These are phyloP conservation scores for Mycogone perniciosa DNA, from an alignment of 2,329 filamentous ascomycete genomes.

Conservation along the genomic window DNA sequence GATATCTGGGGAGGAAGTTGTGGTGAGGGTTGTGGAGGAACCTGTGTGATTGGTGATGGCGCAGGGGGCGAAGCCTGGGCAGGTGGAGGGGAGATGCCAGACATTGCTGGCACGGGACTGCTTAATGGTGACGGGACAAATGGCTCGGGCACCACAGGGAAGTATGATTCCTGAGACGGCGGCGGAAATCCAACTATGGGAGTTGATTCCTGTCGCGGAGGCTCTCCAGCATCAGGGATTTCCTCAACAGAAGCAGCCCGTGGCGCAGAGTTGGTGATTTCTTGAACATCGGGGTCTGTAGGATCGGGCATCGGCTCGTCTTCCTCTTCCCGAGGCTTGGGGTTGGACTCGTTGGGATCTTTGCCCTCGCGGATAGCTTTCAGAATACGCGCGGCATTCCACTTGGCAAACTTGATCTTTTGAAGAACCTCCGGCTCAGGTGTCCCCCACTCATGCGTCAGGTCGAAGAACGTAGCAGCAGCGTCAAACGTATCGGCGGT, in stretches of 20 bases:
- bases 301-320: constrained; percentile 30
- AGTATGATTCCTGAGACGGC: constrained; percentile 27
- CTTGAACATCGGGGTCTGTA: constrained; percentile 18
- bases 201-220: constrained; percentile 21
- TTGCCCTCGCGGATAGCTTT: constrained; percentile 86
- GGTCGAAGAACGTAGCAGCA: constrained; percentile 84
- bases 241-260: constrained; percentile 48
- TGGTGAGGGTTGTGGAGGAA: constrained; percentile 25
- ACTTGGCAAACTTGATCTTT: constrained; percentile 96
- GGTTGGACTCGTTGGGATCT: constrained; percentile 89
- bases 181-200: constrained; percentile 19
- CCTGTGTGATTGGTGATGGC: constrained; percentile 16
- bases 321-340: constrained; percentile 45
- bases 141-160: constrained; percentile 24
- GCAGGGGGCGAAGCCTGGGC: constrained; percentile 14
- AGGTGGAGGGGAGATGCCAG: constrained; percentile 18
- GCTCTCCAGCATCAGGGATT: constrained; percentile 38
- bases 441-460: constrained; percentile 76
- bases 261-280: constrained; percentile 43
- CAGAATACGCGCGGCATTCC: constrained; percentile 83
- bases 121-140: constrained; percentile 32
- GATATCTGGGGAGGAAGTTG: constrained; percentile 22
- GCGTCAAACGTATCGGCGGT: constrained; percentile 93
- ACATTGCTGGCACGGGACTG: constrained; percentile 17
- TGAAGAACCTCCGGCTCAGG: constrained; percentile 68